Percentiles rank a stretch among this genome's conserved stretches.
Evolutionary conservation across 2,329 filamentous ascomycete genomes (phyloP).

Genomic region (Xylaria sp.): DNA sequence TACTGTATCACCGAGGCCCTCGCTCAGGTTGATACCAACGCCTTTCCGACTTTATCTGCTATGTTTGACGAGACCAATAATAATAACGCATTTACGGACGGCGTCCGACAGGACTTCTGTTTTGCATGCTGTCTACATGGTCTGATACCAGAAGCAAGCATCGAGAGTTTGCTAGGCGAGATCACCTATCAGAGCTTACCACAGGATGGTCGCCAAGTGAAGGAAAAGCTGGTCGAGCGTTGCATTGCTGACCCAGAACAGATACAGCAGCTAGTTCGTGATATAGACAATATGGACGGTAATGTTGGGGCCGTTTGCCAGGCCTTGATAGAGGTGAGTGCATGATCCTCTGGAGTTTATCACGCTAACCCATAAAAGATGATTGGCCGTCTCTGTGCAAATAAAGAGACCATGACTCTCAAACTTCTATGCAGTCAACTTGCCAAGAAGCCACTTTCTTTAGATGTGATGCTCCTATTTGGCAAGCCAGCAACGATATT

Average conservation of each 20-base stretch:
- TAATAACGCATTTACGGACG: slow-evolving; percentile 67
- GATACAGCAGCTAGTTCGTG: slow-evolving; percentile 79
- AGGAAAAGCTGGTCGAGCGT: slow-evolving; percentile 81
- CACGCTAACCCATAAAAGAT: slow-evolving; percentile 58
- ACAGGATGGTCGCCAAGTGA: slow-evolving; percentile 77
- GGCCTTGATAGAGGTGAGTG: slow-evolving; percentile 75
- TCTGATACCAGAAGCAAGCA: slow-evolving; percentile 80
- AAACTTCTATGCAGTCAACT: slow-evolving; percentile 78
- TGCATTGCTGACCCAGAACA: slow-evolving; percentile 81
- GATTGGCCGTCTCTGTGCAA: slow-evolving; percentile 74
- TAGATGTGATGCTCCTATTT: slow-evolving; percentile 82
- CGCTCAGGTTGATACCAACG: slow-evolving; percentile 81
- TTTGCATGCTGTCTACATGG: slow-evolving; percentile 90
- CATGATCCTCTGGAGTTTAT: background rate
- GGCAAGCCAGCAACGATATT: slow-evolving; percentile 76
- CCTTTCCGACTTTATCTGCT: slow-evolving; percentile 71
- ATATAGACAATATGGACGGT: slow-evolving; percentile 89
- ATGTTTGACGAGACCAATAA: slow-evolving; percentile 71
- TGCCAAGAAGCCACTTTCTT: slow-evolving; percentile 75
- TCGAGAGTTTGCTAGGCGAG: slow-evolving; percentile 84
- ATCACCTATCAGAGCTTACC: slow-evolving; percentile 84
- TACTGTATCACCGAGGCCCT: slow-evolving; percentile 78
- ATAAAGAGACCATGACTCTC: slow-evolving; percentile 82
- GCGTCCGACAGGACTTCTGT: slow-evolving; percentile 78
- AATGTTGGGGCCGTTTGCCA: slow-evolving; percentile 88